Percentiles rank a stretch among this genome's conserved stretches.
Evolutionary conservation across 495 filamentous ascomycete species (phyloP).

Genomic region (Peziza echinospora): DNA sequence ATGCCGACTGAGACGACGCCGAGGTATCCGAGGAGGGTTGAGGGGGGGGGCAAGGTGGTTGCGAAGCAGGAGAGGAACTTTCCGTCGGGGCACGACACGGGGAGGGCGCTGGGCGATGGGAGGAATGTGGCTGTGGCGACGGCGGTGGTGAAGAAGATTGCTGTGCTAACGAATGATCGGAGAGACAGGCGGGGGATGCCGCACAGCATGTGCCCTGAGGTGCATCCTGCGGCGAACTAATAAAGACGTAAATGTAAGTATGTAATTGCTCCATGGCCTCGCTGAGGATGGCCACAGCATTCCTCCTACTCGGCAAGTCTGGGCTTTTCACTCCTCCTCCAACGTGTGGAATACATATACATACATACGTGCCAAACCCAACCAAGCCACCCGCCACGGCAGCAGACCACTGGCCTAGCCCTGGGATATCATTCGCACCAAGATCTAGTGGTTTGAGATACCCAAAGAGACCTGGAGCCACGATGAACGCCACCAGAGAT

Average conservation of each 20-base stretch:
- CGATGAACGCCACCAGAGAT: constrained; percentile 22
- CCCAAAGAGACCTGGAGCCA: constrained; percentile 21
- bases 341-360: background rate
- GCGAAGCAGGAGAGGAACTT: constrained; percentile 28
- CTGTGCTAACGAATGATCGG: constrained; percentile 32
- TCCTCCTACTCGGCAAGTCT: too few relatives aligned
- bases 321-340: background rate
- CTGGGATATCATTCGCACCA: constrained; percentile 18
- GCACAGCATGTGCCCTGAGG: constrained; percentile 41
- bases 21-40: constrained; percentile 20
- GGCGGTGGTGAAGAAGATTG: constrained; percentile 33
- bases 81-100: constrained; percentile 18
- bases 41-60: constrained; percentile 24
- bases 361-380: constrained; percentile 36
- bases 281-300: too few relatives aligned
- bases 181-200: constrained; percentile 31
- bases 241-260: too few relatives aligned
- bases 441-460: constrained; percentile 26
- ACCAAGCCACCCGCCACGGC: constrained; percentile 27
- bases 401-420: constrained; percentile 21
- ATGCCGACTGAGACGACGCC: constrained; percentile 18
- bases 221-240: constrained; percentile 33
- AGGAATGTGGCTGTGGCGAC: constrained; percentile 28
- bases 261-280: too few relatives aligned
- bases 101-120: background rate